Conservation (phyloP, 2,329 filamentous ascomycete genomes). For the Fusarium tupiense region DNA sequence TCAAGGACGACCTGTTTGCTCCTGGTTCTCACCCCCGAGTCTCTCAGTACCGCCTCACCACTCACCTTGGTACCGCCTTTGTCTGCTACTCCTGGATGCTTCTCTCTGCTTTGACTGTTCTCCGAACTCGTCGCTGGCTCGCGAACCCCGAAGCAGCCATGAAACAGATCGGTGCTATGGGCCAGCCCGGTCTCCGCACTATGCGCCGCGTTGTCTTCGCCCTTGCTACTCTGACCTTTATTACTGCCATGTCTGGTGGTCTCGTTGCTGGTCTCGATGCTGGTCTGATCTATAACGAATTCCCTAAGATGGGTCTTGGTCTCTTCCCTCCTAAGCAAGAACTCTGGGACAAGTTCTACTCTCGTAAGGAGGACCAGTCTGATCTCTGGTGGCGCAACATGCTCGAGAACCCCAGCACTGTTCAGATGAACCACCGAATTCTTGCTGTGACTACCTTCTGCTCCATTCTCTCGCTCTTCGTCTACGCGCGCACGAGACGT, state of each 20-base stretch:
- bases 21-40: conserved; percentile 91
- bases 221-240: conserved; percentile 81
- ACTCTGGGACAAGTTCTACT: conserved; percentile 88
- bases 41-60: conserved; percentile 90
- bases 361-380: conserved; percentile 76
- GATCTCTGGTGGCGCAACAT: conserved; percentile 98
- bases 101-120: conserved; percentile 83
- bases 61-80: conserved; percentile 91
- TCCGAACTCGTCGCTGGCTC: conserved; percentile 80
- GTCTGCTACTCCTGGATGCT: conserved; percentile 95
- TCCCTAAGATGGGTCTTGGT: conserved; percentile 91
- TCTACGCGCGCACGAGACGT: conserved; percentile 77
- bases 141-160: conserved; percentile 71
- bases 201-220: conserved; percentile 79
- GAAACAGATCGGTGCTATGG: conserved; percentile 68
- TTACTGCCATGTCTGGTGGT: conserved; percentile 91
- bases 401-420: conserved; percentile 94
- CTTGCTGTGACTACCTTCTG: conserved; percentile 90
- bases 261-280: conserved; percentile 95
- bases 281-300: conserved; percentile 98
- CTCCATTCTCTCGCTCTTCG: conserved; percentile 79
- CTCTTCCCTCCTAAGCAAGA: conserved; percentile 83
- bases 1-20: conserved; percentile 95
- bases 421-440: conserved; percentile 95
- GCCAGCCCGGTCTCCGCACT: conserved; percentile 71